Evolutionary conservation across 1,284 basidiomycete genomes (phyloP), one percentile per base, ranked within the genome.

Genomic region (Ustilago hordei): DNA sequence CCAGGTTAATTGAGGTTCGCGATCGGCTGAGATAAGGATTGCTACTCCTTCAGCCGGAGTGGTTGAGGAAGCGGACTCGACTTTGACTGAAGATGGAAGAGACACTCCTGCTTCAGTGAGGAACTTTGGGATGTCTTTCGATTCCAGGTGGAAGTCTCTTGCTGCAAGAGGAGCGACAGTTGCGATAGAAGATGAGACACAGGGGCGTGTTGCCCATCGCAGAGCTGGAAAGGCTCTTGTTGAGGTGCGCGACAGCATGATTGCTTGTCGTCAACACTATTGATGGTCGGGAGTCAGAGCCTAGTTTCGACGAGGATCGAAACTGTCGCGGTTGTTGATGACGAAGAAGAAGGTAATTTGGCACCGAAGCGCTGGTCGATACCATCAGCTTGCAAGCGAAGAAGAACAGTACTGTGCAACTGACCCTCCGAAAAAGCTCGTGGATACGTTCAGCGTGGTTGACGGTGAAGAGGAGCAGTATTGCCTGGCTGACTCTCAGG

Each of bases 11-110:
- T 76, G 77, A 1, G 73, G 63, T 38, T 66, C 69, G 2, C 77
- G 72, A 41, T 79, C 77, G 9, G 77, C 77, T 2, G 70, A 72
- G 43, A 79, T 71, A 47, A 79, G 73, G 12, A 79, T 61, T 13
- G 77, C 77, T 7, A 79, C 55, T 35, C 75, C 70, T 17, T 58
- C 59, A 3, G 15, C 9, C 4, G 23, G 5, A 3, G 19, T 28
- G 4, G 61, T 8, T 0, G 58, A 2, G 8, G 58, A 15, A 11
- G 38, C 34, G 15, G 58, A 11, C 17, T 59, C 58, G 60, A 77
- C 43, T 8, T 39, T 19, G 36, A 65, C 35, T 7, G 60, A 53
- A 0, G 43, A 4, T 2, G 64, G 61, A 3, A 73, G 60, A 3
- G 34, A 41, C 1, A 57, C 55, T 31, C 61, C 61, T 15, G 65